Base-by-base conservation (phyloP, 148 eudicot genomes). In the Cornus kousa region DNA sequence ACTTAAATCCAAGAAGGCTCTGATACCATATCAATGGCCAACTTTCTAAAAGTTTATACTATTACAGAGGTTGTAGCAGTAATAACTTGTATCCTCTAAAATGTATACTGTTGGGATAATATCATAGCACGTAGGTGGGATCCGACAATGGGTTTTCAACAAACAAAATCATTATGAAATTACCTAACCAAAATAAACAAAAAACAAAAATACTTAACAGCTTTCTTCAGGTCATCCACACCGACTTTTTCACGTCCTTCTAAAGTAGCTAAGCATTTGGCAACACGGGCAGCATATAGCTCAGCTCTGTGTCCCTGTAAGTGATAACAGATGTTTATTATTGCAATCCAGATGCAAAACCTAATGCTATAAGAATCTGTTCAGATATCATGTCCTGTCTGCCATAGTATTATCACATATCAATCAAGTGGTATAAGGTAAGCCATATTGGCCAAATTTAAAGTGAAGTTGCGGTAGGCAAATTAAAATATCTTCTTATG, bases 291-390 rank as follows among this genome's bases (percentile, higher is more conserved):
- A 86, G 99, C 99, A 83, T 90, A 96, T 74, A 96, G 81, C 77
- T 96, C 98, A 81, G 99, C 98, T 79, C 99, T 86, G 84, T 96
- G 99, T 75, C 99, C 99, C 99, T 96, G 93, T 77, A 78, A 84
- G 82, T 68, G 14, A 37, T 62, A 73, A 43, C 12, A 77, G 28
- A 68, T 22, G 68, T 74, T 43, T 62, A 62, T 17, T 4, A 62
- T 62, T n/a, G 66, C 19, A 62, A 62, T 62, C 23, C 62, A 39
- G 24, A 71, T 57, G 67, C 55, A 76, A n/a, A 70, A 48, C 67
- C 24, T 37, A 70, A 59, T n/a, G 14, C 60, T 31, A 24, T 62
- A 67, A 71, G 40, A 62, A 17, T 62, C 28, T 12, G 14, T 37
- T 19, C 55, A 78, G 43, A 5, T 50, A 14, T 60, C 23, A 37